phyloP scores from a whole-genome alignment of 805 yeast genomes.

The Saccharomycopsis vini region DNA sequence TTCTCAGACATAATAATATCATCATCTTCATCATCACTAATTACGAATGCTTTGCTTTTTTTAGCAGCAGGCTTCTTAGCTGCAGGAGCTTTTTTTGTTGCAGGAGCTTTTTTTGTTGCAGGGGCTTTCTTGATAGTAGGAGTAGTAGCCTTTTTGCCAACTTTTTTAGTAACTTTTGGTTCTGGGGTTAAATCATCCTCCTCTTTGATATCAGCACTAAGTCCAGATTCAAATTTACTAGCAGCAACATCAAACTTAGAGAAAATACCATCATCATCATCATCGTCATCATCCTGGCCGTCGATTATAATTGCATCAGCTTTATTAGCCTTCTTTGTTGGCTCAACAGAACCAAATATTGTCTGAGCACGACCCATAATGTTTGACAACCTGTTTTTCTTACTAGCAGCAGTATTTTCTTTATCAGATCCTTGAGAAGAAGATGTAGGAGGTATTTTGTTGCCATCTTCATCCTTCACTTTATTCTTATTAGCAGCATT shows the following conservation, averaged over 20 bases:
- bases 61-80: slow-evolving; percentile 1
- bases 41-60: neutral
- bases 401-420: slow-evolving; percentile 8
- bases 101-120: slow-evolving; percentile 5
- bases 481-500: neutral
- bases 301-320: slow-evolving; percentile 2
- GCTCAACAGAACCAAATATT: slow-evolving; percentile 11
- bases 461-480: slow-evolving; percentile 1
- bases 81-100: slow-evolving; percentile 1
- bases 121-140: slow-evolving; percentile 1
- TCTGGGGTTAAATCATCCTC: neutral
- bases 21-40: slow-evolving; percentile 10
- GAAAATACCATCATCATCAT: slow-evolving; percentile 16
- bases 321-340: slow-evolving; percentile 6
- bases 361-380: slow-evolving; percentile 17
- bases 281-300: slow-evolving; percentile 15
- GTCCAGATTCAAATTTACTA: slow-evolving; percentile 13
- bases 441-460: neutral
- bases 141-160: neutral
- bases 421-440: neutral
- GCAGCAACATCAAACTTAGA: slow-evolving; percentile 16
- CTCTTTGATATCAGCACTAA: neutral
- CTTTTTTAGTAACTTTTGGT: neutral
- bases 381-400: slow-evolving; percentile 10
- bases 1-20: neutral